Conservation (phyloP, 31 red algal species). For the Asparagopsis taxiformis region DNA sequence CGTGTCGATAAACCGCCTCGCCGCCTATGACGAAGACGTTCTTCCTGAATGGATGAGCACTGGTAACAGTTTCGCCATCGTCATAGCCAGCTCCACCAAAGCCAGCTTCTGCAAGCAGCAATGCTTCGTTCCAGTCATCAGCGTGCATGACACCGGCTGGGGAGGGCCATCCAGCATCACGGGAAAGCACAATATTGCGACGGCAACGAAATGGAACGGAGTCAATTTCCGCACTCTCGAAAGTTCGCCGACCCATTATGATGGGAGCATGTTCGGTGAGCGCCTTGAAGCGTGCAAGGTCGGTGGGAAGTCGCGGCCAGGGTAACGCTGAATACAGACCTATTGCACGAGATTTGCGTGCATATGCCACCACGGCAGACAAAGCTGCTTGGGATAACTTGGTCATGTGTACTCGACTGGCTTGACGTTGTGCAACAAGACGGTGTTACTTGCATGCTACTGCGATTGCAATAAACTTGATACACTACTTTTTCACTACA, state of each 20-base stretch:
- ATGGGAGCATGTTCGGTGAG: slow-evolving; percentile 56
- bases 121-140: slow-evolving; percentile 33
- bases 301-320: slow-evolving; percentile 69
- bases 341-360: slow-evolving; percentile 50
- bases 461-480: background rate
- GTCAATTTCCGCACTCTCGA: slow-evolving; percentile 38
- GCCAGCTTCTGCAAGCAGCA: slow-evolving; percentile 39
- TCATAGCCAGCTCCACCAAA: slow-evolving; percentile 58
- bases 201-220: slow-evolving; percentile 59
- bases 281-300: slow-evolving; percentile 60
- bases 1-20: slow-evolving; percentile 57
- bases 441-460: background rate
- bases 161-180: slow-evolving; percentile 6
- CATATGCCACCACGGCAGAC: slow-evolving; percentile 43
- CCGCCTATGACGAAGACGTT: slow-evolving; percentile 83
- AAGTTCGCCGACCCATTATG: slow-evolving; percentile 89
- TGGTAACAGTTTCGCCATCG: slow-evolving; percentile 34
- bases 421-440: background rate
- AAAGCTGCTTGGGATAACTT: slow-evolving; percentile 24
- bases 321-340: slow-evolving; percentile 62
- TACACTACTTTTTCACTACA: too few relatives aligned
- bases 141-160: slow-evolving; percentile 63
- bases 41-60: background rate
- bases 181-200: slow-evolving; percentile 83
- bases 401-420: background rate